Base-by-base conservation (phyloP, 495 filamentous ascomycete species). In the Talaromyces liani region DNA sequence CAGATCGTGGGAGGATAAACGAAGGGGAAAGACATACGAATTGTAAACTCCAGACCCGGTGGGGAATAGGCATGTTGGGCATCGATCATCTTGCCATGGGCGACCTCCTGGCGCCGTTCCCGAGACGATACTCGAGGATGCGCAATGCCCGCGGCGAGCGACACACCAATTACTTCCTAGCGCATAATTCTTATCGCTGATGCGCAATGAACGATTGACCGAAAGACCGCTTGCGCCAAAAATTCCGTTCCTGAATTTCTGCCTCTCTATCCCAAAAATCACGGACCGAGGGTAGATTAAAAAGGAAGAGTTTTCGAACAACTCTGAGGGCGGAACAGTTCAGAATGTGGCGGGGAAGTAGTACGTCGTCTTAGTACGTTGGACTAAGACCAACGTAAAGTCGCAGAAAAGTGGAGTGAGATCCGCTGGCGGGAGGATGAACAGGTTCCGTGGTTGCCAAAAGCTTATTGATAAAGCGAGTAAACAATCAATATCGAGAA, bases 31-130 rank as follows among this genome's bases (percentile, higher is more conserved):
- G 12, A 70, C 77, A 63, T 75, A 80, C 78, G 77, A 65, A 67
- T 73, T 63, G 69, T 63, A 68, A 71, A 73, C 62, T 72, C 70
- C 68, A 71, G 63, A 65, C 69, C 68, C 39, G 73, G 70, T 25
- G 68, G 68, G 65, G 61, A 65, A 70, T 71, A 67, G 70, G 72
- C 73, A 63, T 63, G 66, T 68, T 74, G 73, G 66, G 68, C 70
- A 72, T 74, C 72, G 70, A 74, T 70, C 76, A 79, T 79, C 66
- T 70, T 75, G 73, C 68, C 65, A 53, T 56, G 62, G 65, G 61
- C 66, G 62, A 68, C 64, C 65, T 64, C 62, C 63, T 66, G 65
- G 68, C 65, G 56, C 57, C 63, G 63, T 65, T 60, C 64, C 61
- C 66, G 64, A 65, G 69, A 68, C 22, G 67, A 63, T 51, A 59